Evolutionary conservation across 495 filamentous ascomycete species (phyloP).

Genomic region (Bacidia gigantensis): DNA sequence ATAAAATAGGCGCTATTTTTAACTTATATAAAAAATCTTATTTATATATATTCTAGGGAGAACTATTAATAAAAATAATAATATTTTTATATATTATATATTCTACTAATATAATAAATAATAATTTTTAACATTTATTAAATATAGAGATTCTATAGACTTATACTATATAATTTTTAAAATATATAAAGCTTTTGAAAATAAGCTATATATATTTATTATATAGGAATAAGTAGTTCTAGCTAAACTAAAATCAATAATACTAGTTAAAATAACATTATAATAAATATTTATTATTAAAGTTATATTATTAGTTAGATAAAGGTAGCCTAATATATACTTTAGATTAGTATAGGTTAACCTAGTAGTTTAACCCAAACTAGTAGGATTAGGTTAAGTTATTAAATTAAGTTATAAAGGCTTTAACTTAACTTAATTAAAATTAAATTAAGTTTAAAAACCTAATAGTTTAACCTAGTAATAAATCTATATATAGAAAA

Average conservation of each 20-base stretch:
- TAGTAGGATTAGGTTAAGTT: too few species aligned
- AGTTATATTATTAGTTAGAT: not conserved
- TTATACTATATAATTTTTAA: conserved; percentile 4
- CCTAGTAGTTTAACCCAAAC: too few species aligned
- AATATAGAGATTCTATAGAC: conserved; percentile 7
- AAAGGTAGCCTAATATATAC: conserved; percentile 7
- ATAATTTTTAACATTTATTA: not conserved
- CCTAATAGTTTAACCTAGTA: too few species aligned
- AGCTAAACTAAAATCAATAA: not conserved
- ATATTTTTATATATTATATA: not conserved
- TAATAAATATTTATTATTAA: not conserved
- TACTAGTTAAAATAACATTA: not conserved
- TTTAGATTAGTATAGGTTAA: too few species aligned
- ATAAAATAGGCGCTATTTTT: too few species aligned
- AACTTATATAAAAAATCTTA: not conserved
- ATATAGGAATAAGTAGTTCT: not conserved
- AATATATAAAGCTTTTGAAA: conserved; percentile 1
- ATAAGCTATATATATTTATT: not conserved
- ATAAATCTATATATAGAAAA: too few species aligned
- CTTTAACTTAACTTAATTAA: too few species aligned
- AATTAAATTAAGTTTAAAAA: too few species aligned
- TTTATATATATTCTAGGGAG: not conserved
- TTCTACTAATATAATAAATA: not conserved
- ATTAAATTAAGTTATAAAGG: too few species aligned
- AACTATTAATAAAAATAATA: not conserved